Evolutionary conservation across 768 basidiomycete genomes (phyloP).

Genomic region (Pulveroboletus sp.): DNA sequence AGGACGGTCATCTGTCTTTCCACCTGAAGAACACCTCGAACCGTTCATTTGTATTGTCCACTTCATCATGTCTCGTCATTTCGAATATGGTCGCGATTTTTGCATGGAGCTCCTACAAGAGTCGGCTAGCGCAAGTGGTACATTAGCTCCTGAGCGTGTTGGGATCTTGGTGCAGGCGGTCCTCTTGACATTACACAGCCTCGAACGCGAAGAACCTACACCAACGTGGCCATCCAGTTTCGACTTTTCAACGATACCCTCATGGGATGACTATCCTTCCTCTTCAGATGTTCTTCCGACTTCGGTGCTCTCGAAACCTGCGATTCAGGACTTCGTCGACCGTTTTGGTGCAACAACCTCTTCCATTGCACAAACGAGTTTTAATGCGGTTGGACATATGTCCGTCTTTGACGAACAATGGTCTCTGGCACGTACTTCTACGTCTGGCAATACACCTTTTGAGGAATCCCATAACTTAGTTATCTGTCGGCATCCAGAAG

Average conservation of each 20-base stretch:
- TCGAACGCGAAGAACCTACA: constrained; percentile 64
- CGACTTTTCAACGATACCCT: constrained; percentile 55
- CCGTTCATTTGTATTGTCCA: constrained; percentile 76
- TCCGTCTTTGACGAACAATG: constrained; percentile 84
- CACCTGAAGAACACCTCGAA: constrained; percentile 72
- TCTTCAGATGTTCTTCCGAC: constrained; percentile 61
- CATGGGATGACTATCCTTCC: constrained; percentile 63
- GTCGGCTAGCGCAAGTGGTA: constrained; percentile 39
- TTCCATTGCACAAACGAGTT: constrained; percentile 53
- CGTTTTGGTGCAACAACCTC: constrained; percentile 55
- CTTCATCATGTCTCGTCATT: constrained; percentile 76
- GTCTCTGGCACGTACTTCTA: constrained; percentile 50
- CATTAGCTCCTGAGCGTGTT: constrained; percentile 66
- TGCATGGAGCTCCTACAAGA: constrained; percentile 81
- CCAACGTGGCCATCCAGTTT: constrained; percentile 77
- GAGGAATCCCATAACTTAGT: constrained; percentile 68
- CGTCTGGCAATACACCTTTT: constrained; percentile 36
- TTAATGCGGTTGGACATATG: constrained; percentile 66
- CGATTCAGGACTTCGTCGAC: constrained; percentile 69
- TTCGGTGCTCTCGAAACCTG: constrained; percentile 52
- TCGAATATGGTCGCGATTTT: constrained; percentile 80
- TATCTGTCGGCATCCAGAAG: constrained; percentile 63
- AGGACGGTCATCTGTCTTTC: constrained; percentile 54
- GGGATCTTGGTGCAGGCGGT: constrained; percentile 73
- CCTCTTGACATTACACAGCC: constrained; percentile 60